Evolutionary conservation across 768 basidiomycete genomes (phyloP), one percentile per base, ranked within the genome.

Genomic region (Boletus reticuloceps): DNA sequence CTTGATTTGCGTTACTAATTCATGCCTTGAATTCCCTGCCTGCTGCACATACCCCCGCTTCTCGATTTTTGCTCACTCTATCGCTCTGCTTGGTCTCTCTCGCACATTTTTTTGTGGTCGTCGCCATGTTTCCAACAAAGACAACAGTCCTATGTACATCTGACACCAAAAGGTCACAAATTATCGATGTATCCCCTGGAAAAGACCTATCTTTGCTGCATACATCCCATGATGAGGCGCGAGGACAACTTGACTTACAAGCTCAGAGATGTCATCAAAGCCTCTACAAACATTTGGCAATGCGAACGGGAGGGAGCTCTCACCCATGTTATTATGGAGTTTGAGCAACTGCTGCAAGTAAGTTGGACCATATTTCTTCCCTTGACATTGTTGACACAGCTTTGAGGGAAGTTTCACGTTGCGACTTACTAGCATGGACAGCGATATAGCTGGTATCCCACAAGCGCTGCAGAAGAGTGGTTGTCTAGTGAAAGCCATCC

Each of bases 231-330:
- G 25, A 94, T 96, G 89, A 84, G 95, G 41, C 93, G 92, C 63
- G 97, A 99, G 74, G 97, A 98, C 64, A 96, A 98, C 74, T 78
- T 98, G 79, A 99, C 97, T 2, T 98, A 96, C 78, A 98, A 99
- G 69, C 83, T 99, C 3, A 90, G 91, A 32, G 94, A 98, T 56
- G 92, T 98, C 68, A 90, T 98, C 75, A 96, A 97, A 67, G 89
- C 94, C 6, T 97, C 92, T 52, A 89, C 88, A 17, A 94, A 90
- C 60, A 90, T 99, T 22, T 82, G 93, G 46, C 81, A 92, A 63
- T 89, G 92, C 65, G 94, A 98, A 64, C 89, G 94, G 66, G 97
- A 98, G 71, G 96, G 97, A 62, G 94, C 94, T 5, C 97, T 97
- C 2, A 91, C 93, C 1, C 94, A 97, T 62, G 89, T 99, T 59